Base-by-base conservation (phyloP, 345 rosid species). In the Hirschfeldia incana region DNA sequence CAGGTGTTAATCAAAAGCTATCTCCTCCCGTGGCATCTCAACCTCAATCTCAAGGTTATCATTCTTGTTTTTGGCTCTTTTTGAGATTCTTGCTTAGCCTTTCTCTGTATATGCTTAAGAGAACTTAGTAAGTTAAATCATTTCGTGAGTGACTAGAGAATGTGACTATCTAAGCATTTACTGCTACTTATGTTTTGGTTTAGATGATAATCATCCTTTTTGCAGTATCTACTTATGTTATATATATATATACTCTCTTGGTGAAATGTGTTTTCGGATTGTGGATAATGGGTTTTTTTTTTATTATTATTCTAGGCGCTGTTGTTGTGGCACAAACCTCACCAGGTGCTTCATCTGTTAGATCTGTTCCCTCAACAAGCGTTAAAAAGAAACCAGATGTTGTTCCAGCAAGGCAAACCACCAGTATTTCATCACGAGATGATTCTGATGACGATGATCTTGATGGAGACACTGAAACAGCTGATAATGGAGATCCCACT, bases 361-460 rank as follows among this genome's bases (percentile, higher is more conserved):
- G 67, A 44, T 3, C 12, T 36, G 42, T 63, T 65, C 76, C 82
- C 15, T 72, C 84, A 73, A 81, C 89, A 36, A 69, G 80, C 75
- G 39, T 69, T 3, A 89, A 80, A 70, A 82, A 71, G 76, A 86
- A 86, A 77, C 74, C 86, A 36, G 94, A 78, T 42, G 71, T 46
- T 42, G 71, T 46, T 42, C 96, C 81, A 73, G 80, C 74, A 34
- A 85, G 88, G 85, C 96, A 88, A 85, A 79, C 94, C 29, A 87
- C 93, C 8, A 93, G 99, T 83, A 92, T 89, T 21, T 93, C 97
- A 37, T 93, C 98, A 6, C 83, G 93, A 81, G 98, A 92, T 37
- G 98, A 92, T 86, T 92, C 98, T 16, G 95, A 92, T 75, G 91
- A 87, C 66, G 97, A 95, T 62, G 99, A 90, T 42, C 87, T 91